A percentile compares a stretch with the other conserved stretches of the same genome.
Conservation (phyloP, 257 asterid genomes). For the Agastache rugosa region DNA sequence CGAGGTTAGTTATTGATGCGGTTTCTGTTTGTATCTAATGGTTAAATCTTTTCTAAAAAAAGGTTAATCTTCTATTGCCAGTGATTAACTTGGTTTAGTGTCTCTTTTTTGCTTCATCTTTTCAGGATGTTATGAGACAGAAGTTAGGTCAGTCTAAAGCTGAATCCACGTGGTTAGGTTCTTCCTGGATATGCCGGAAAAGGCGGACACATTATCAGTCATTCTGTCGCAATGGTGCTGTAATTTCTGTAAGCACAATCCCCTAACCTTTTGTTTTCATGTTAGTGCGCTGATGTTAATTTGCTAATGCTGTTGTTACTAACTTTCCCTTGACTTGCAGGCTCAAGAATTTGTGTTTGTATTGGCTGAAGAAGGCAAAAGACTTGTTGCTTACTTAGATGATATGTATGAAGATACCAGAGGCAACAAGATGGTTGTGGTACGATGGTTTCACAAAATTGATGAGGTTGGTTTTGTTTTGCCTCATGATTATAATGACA, state of each 20-base stretch:
- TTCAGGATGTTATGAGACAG: constrained; percentile 43
- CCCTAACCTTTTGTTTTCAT: not conserved
- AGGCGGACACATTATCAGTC: constrained; percentile 69
- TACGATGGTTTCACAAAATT: constrained; percentile 95
- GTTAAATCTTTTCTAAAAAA: not conserved
- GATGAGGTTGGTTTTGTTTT: constrained; percentile 94
- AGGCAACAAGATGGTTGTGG: constrained; percentile 91
- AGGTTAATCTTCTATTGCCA: not conserved
- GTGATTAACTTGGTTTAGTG: not conserved
- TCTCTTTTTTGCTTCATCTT: not conserved
- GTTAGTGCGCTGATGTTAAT: not conserved
- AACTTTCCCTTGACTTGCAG: constrained; percentile 42
- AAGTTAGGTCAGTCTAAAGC: constrained; percentile 27
- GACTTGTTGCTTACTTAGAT: constrained; percentile 82
- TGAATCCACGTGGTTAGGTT: constrained; percentile 68
- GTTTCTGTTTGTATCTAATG: not conserved
- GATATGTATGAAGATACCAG: constrained; percentile 83
- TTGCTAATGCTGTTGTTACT: constrained; percentile 15
- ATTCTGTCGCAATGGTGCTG: constrained; percentile 71
- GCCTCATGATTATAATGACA: constrained; percentile 79
- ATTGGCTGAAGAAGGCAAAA: constrained; percentile 74
- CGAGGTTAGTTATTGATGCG: constrained; percentile 51
- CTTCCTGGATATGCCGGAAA: constrained; percentile 71
- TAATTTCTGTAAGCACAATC: constrained; percentile 64
- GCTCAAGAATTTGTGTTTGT: constrained; percentile 78